Evolutionary conservation across 176 grass and related monocot genomes (phyloP), one percentile per base, ranked within the genome.

Genomic region (Paspalum notatum): DNA sequence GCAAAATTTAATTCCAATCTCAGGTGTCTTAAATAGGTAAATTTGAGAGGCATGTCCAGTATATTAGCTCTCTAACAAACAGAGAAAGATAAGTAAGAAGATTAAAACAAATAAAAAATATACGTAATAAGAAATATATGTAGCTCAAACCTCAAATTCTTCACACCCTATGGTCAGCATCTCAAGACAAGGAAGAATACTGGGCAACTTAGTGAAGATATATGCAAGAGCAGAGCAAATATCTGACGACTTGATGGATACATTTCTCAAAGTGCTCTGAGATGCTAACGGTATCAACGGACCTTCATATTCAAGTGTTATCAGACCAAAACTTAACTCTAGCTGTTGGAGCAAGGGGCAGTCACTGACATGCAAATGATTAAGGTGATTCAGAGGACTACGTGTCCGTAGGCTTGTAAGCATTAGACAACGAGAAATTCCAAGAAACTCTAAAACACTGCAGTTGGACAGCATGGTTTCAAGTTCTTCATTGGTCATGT

Each of bases 401-500:
- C 46, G 20, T 42, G n/a, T 43, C 3, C 2, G 8, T 24, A 82
- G 1, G 5, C 13, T 8, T 52, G 56, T 53, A 42, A 74, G 45
- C 13, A n/a, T 42, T 51, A 12, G 12, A 74, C 56, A 62, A 3
- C 5, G 2, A 25, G 20, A 58, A 22, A 82, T 24, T 46, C 66
- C 43, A 50, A 82, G 16, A n/a, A 62, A 52, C 80, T 54, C 68
- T 46, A 82, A 51, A 41, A 42, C 45, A 39, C 24, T 39, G 46
- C 69, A 65, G 45, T 24, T 43, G 5, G 4, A 41, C 43, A 64
- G 25, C 8, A 83, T 17, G 22, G 25, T 12, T 17, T 82, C n/a
- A 61, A 73, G 56, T 16, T 51, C 18, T 51, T 82, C 68, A 52
- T 73, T 46, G 18, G 57, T 50, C 62, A 82, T 73, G n/a, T 71